A percentile compares a stretch with the other conserved stretches of the same genome.
Conservation (phyloP, 1,139 yeast species). For the Sugiyamaella grinbergsii region DNA sequence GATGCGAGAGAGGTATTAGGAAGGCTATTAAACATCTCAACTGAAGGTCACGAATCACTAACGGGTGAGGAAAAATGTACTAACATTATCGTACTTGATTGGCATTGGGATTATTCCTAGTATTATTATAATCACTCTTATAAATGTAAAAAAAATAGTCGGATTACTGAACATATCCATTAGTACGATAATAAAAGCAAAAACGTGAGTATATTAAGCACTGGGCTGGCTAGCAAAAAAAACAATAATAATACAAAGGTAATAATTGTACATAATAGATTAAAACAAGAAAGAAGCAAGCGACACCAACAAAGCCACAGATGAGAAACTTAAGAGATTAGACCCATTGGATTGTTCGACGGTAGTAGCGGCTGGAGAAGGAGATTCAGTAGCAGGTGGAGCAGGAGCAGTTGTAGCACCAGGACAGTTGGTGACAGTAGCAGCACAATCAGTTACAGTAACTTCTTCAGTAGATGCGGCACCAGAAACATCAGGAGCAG, state of each 20-base stretch:
- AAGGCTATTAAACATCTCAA: too few species aligned
- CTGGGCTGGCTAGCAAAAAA: too few species aligned
- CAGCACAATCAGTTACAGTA: conserved; percentile 11
- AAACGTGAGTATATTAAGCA: too few species aligned
- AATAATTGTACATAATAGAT: not conserved
- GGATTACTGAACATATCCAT: too few species aligned
- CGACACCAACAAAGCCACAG: conserved; percentile 1
- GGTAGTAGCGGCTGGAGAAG: conserved; percentile 4
- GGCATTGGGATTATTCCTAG: too few species aligned
- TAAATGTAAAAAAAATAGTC: too few species aligned
- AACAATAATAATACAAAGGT: not conserved
- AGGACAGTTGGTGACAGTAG: conserved; percentile 13
- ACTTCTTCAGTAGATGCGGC: conserved; percentile 10
- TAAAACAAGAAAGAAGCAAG: conserved; percentile 10
- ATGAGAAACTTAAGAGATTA: not conserved
- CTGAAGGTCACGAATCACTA: too few species aligned
- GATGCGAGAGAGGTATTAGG: too few species aligned
- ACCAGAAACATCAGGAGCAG: conserved; percentile 2
- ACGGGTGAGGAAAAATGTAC: too few species aligned
- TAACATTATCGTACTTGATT: too few species aligned
- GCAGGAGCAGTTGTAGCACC: conserved; percentile 2
- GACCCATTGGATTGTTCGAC: conserved; percentile 13
- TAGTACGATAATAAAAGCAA: too few species aligned
- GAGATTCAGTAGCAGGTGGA: not conserved
- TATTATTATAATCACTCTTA: too few species aligned